These are phyloP conservation scores for Aureoboletus auriporus DNA, from an alignment of 768 basidiomycete species.

Conservation along the genomic window DNA sequence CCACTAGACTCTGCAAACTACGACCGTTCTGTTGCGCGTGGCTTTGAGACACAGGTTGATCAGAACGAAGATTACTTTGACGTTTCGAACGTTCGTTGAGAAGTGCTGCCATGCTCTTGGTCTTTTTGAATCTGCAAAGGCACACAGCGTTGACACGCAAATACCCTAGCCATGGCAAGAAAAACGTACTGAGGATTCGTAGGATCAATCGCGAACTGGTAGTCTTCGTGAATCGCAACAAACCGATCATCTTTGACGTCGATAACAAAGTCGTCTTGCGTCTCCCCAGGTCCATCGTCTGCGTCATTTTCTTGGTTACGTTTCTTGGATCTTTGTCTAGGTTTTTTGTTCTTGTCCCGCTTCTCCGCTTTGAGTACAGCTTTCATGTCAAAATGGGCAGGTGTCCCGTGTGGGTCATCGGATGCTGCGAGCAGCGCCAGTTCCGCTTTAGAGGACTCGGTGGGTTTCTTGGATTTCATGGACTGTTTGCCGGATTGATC, in stretches of 20 bases:
- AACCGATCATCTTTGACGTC: constrained; percentile 88
- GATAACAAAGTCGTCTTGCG: constrained; percentile 78
- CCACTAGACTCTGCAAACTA: constrained; percentile 65
- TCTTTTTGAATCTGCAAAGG: constrained; percentile 77
- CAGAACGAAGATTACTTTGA: constrained; percentile 36
- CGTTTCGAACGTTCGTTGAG: constrained; percentile 79
- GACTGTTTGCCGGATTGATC: constrained; percentile 22
- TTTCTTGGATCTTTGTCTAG: constrained; percentile 29
- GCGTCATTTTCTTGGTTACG: constrained; percentile 24
- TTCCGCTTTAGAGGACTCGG: constrained; percentile 45
- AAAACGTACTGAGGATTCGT: constrained; percentile 82
- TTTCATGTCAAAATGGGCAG: constrained; percentile 87
- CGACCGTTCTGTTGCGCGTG: constrained; percentile 14
- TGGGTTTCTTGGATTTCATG: constrained; percentile 19
- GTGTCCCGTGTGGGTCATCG: constrained; percentile 49
- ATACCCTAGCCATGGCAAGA: background rate
- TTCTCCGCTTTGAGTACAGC: constrained; percentile 87
- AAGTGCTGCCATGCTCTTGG: constrained; percentile 83
- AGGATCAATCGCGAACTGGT: constrained; percentile 93
- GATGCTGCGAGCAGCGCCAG: constrained; percentile 59
- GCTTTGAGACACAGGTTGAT: background rate
- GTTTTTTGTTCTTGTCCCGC: constrained; percentile 37
- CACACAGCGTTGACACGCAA: background rate
- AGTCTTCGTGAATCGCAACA: constrained; percentile 81
- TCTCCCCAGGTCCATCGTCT: constrained; percentile 53